A percentile compares a stretch with the other conserved stretches of the same genome.
Evolutionary conservation across 75 land plant genomes (phyloP).

Genomic region (Picea glauca): DNA sequence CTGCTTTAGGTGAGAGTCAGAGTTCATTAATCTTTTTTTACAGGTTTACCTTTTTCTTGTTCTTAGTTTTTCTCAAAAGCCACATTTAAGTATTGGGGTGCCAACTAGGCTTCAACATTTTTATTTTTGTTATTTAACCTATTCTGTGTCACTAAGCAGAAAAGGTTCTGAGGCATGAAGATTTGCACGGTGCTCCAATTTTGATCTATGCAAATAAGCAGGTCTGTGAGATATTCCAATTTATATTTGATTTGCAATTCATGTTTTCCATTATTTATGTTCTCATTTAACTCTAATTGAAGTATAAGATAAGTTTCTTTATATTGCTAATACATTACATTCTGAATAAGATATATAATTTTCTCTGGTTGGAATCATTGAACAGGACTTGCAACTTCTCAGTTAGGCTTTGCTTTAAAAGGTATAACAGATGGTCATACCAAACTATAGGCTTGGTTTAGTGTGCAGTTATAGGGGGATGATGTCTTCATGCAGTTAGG

Average conservation of each 20-base stretch:
- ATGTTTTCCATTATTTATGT: background rate
- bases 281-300: background rate
- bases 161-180: slow-evolving; percentile 83
- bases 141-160: slow-evolving; percentile 37
- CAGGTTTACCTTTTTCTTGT: background rate
- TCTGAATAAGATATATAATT: background rate
- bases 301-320: background rate
- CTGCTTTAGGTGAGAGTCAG: slow-evolving; percentile 66
- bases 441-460: background rate
- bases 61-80: background rate
- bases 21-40: background rate
- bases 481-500: background rate
- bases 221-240: slow-evolving; percentile 28
- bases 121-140: background rate
- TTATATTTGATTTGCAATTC: background rate
- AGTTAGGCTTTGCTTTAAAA: background rate
- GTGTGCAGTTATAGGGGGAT: background rate
- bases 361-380: background rate
- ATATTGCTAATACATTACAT: background rate
- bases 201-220: slow-evolving; percentile 91
- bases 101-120: background rate
- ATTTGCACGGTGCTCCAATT: slow-evolving; percentile 85
- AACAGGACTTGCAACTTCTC: background rate
- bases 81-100: background rate
- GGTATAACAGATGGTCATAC: background rate